phyloP scores from a whole-genome alignment of 257 asterid genomes.

The Orobanche coerulescens region DNA sequence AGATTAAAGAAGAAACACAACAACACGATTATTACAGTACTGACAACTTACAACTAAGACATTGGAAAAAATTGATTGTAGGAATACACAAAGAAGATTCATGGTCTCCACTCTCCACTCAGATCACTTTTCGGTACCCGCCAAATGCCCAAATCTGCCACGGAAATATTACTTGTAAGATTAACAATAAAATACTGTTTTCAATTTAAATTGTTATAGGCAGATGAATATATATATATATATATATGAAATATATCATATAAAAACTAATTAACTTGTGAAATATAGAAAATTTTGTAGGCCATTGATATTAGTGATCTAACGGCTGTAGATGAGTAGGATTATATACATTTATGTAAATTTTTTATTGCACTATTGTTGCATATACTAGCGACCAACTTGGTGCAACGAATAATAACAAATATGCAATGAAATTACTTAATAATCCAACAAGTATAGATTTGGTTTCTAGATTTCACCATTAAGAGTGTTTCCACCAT shows the following conservation, averaged over 20 bases:
- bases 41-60: slow-evolving; percentile 21
- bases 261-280: background rate
- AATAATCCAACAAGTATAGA: too few relatives aligned
- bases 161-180: background rate
- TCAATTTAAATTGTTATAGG: background rate
- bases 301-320: too few relatives aligned
- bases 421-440: too few relatives aligned
- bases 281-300: too few relatives aligned
- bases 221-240: too few relatives aligned
- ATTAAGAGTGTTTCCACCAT: too few relatives aligned
- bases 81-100: slow-evolving; percentile 17
- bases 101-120: slow-evolving; percentile 24
- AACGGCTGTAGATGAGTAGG: too few relatives aligned
- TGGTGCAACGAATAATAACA: too few relatives aligned
- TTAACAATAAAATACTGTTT: background rate
- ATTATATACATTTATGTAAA: background rate
- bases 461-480: too few relatives aligned
- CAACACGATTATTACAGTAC: slow-evolving; percentile 22
- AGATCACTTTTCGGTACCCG: slow-evolving; percentile 81
- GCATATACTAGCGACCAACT: too few relatives aligned
- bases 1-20: slow-evolving; percentile 16
- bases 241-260: background rate
- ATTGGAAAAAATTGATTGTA: slow-evolving; percentile 15
- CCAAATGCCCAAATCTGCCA: slow-evolving; percentile 98
- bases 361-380: too few relatives aligned